Evolutionary conservation across 2,329 filamentous ascomycete species (phyloP), one percentile per base, ranked within the genome.

Genomic region (Arthrobotrys sphaeroides): DNA sequence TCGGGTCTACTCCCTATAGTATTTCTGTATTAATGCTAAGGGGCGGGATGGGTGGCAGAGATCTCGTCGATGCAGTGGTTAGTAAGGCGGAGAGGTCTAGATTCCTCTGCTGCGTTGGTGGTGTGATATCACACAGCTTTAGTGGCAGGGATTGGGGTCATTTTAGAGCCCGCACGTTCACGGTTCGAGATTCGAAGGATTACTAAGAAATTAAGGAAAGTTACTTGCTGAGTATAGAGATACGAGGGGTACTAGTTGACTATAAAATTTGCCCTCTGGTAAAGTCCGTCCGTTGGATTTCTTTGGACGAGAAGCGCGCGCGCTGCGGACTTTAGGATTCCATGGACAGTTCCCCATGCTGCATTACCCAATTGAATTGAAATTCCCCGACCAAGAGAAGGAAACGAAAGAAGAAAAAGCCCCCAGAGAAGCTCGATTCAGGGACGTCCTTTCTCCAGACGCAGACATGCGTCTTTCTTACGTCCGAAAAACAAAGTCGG

Each of bases 51-150:
- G n/a, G n/a, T n/a, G n/a, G n/a, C n/a, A 67, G 45, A 20, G 31
- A 42, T 51, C 55, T 16, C 33, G 60, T 67, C 45, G 38, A 62
- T 47, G n/a, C n/a, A n/a, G n/a, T n/a, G n/a, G n/a, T n/a, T n/a
- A 43, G 36, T 42, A 33, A 33, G 18, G 47, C n/a, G n/a, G 22
- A 73, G 53, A 66, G 57, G 62, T 68, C 70, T 74, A 74, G 70
- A 74, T 67, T 51, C 31, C n/a, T 24, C n/a, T 55, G 51, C 51
- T 55, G 51, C 55, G 40, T 42, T 55, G 45, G 70, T 67, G 61
- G 70, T 74, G 38, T 67, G 61, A 74, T 74, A 38, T 47, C 51
- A 49, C 43, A 53, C 51, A 10, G 36, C 22, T 45, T 51, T 24
- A 2, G n/a, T 16, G 36, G 20, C 43, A 49, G 36, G 59, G 38